phyloP scores from a whole-genome alignment of 129 eudicot species.

The Escallonia herrerae region DNA sequence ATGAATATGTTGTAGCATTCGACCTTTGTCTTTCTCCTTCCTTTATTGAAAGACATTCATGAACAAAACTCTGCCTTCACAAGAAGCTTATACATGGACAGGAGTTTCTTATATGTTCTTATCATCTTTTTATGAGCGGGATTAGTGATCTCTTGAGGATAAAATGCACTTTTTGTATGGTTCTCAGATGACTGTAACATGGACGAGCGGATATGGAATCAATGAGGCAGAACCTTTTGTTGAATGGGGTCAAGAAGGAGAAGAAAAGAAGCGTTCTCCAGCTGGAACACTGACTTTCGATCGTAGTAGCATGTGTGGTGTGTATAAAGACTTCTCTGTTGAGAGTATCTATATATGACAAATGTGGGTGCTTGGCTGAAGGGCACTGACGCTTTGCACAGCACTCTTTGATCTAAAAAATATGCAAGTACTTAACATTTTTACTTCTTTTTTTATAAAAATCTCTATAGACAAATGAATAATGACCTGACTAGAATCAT shows the following conservation, averaged over 20 bases:
- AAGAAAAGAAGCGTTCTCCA: conserved; percentile 29
- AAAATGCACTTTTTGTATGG: conserved; percentile 4
- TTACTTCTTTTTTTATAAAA: too few species aligned
- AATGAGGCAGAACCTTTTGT: conserved; percentile 59
- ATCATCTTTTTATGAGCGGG: not conserved
- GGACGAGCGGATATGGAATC: conserved; percentile 86
- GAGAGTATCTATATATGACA: not conserved
- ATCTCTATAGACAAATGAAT: too few species aligned
- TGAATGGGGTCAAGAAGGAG: conserved; percentile 60
- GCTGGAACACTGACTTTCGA: conserved; percentile 71
- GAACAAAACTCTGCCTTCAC: not conserved
- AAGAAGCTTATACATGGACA: not conserved
- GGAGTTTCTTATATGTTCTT: not conserved
- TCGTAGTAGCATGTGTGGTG: conserved; percentile 72
- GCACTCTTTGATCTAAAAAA: too few species aligned
- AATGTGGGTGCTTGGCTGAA: too few species aligned
- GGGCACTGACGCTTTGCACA: too few species aligned
- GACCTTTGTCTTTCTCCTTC: not conserved
- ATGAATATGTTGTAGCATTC: not conserved
- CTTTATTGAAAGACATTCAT: not conserved
- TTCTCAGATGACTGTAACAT: conserved; percentile 73
- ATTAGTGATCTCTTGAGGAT: conserved; percentile 2
- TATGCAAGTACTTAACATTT: too few species aligned
- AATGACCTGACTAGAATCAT: too few species aligned
- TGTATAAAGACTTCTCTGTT: conserved; percentile 13